These are phyloP conservation scores for sorghum (Sorghum bicolor) DNA, from an alignment of 176 grass and related monocot genomes.

Conservation along the genomic window Sorghum_bicolor_NCBIv3 NC_012871.2:77097001-77097500, in stretches of 20 bases:
- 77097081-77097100: not conserved
- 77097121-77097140: no score
- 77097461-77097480: slow-evolving; percentile 90
- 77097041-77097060: not conserved
- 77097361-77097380: not conserved
- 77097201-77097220: no score
- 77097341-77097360: not conserved
- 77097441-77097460: slow-evolving; percentile 83
- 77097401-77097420: slow-evolving; percentile 49
- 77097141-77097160: not conserved
- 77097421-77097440: slow-evolving; percentile 79
- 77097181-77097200: no score
- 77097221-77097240: no score
- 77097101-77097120: not conserved
- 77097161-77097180: no score
- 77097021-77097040: not conserved
- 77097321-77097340: not conserved
- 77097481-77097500: slow-evolving; percentile 81
- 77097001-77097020: not conserved
- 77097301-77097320: not conserved
- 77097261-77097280: not conserved
- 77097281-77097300: not conserved
- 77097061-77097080: not conserved
- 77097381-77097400: not conserved
- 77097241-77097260: not conserved